phyloP scores from a whole-genome alignment of 768 basidiomycete genomes.

The Lactifluus pinguis region DNA sequence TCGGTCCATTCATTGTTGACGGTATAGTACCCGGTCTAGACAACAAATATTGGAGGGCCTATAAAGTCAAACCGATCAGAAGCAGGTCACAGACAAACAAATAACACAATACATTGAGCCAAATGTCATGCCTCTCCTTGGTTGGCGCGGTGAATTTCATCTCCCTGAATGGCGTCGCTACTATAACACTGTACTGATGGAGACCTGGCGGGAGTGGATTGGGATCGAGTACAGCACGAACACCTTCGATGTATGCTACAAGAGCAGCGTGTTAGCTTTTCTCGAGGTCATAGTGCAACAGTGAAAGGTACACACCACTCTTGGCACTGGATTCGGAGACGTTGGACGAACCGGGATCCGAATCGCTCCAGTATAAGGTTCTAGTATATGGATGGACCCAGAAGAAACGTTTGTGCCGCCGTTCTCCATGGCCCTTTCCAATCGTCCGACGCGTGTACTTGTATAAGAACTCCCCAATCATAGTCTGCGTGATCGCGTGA shows the following conservation, averaged over 20 bases:
- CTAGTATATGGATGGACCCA: conserved; percentile 99
- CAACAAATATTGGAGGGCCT: conserved; percentile 90
- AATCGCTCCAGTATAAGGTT: conserved; percentile 94
- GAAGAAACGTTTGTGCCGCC: conserved; percentile 91
- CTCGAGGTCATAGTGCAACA: background rate
- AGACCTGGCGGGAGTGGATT: conserved; percentile 95
- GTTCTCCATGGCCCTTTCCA: conserved; percentile 85
- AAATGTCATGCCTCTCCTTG: conserved; percentile 94
- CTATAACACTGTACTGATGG: conserved; percentile 85
- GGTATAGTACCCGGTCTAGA: conserved; percentile 49
- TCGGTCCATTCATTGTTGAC: conserved; percentile 20
- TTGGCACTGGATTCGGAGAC: conserved; percentile 91
- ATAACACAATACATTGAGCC: conserved; percentile 64
- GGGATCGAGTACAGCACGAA: conserved; percentile 85
- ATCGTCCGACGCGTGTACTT: conserved; percentile 90
- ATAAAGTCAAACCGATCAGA: conserved; percentile 10
- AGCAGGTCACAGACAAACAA: conserved; percentile 10
- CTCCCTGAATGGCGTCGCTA: conserved; percentile 89
- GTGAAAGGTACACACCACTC: conserved; percentile 63
- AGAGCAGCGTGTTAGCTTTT: conserved; percentile 1
- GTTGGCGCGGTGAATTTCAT: conserved; percentile 98
- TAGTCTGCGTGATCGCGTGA: conserved; percentile 97
- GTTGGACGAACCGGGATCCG: conserved; percentile 83
- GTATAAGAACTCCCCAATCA: conserved; percentile 98
- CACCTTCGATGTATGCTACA: conserved; percentile 86